Conservation (phyloP, 768 basidiomycete species). For the Leccinellum luteum region DNA sequence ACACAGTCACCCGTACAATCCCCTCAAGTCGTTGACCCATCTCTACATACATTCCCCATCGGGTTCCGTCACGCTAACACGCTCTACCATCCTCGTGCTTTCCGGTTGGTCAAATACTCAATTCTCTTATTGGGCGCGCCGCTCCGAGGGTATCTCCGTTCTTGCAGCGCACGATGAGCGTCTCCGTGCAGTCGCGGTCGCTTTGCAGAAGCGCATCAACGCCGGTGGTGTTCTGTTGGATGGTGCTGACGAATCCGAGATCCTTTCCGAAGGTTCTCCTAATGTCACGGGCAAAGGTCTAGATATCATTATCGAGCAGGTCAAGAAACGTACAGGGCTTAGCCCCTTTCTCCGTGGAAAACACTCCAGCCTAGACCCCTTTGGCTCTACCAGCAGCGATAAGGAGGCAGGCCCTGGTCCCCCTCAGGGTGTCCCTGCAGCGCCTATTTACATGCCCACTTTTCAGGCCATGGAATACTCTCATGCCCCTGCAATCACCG, state of each 20-base stretch:
- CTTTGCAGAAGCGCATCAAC: slow-evolving; percentile 40
- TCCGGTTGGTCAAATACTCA: slow-evolving; percentile 55
- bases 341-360: slow-evolving; percentile 51
- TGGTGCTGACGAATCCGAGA: slow-evolving; percentile 20
- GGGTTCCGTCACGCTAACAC: slow-evolving; percentile 45
- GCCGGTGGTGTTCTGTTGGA: slow-evolving; percentile 33
- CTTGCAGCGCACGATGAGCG: slow-evolving; percentile 40
- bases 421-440: slow-evolving; percentile 20
- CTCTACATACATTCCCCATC: slow-evolving; percentile 36
- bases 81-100: slow-evolving; percentile 45
- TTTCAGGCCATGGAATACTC: slow-evolving; percentile 40
- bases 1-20: slow-evolving; percentile 50
- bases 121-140: slow-evolving; percentile 54
- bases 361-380: slow-evolving; percentile 49
- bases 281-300: slow-evolving; percentile 49
- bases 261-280: slow-evolving; percentile 34
- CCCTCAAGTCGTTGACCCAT: slow-evolving; percentile 47
- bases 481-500: slow-evolving; percentile 33
- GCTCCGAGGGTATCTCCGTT: slow-evolving; percentile 48
- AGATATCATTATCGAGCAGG: slow-evolving; percentile 46
- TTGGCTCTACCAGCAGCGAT: slow-evolving; percentile 40
- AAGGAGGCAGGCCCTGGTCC: slow-evolving; percentile 32
- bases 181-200: slow-evolving; percentile 39
- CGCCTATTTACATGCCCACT: slow-evolving; percentile 40
- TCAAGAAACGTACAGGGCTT: slow-evolving; percentile 46